These are phyloP conservation scores for Caloboletus firmus DNA, from an alignment of 1,284 basidiomycete species.

Conservation along the genomic window DNA sequence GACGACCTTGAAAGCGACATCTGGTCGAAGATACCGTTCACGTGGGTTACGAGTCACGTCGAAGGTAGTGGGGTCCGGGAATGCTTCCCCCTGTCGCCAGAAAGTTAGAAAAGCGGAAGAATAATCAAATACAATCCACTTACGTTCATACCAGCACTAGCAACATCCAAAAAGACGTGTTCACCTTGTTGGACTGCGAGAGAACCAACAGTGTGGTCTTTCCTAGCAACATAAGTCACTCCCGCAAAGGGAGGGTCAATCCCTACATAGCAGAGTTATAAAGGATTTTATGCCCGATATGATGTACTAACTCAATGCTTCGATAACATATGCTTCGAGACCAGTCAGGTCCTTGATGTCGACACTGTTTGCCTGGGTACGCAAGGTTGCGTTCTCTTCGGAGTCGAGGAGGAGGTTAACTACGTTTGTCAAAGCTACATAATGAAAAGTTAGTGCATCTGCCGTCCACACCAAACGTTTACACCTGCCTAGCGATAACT, in stretches of 20 bases:
- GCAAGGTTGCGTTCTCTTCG: constrained; percentile 42
- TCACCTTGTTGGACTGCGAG: constrained; percentile 47
- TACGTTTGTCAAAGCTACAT: constrained; percentile 48
- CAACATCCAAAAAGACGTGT: constrained; percentile 61
- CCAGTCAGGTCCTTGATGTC: constrained; percentile 39
- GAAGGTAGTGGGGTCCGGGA: constrained; percentile 49
- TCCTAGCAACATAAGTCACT: constrained; percentile 40
- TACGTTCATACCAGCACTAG: constrained; percentile 56
- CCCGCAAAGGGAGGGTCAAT: constrained; percentile 50
- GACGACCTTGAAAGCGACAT: constrained; percentile 55
- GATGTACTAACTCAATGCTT: constrained; percentile 60
- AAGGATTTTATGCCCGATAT: neutral
- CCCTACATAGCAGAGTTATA: constrained; percentile 34
- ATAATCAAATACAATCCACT: neutral
- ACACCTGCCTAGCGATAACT: constrained; percentile 61
- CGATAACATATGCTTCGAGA: constrained; percentile 57
- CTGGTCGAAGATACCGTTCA: constrained; percentile 52
- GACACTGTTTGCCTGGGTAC: constrained; percentile 37
- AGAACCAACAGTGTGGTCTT: constrained; percentile 44
- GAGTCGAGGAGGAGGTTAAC: constrained; percentile 62
- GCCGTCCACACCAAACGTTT: neutral
- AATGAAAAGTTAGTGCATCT: constrained; percentile 2
- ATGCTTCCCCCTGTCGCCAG: constrained; percentile 43
- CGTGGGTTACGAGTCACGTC: constrained; percentile 46
- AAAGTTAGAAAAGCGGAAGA: neutral